phyloP scores from a whole-genome alignment of 176 grass and related monocot genomes.

The Aegilops bicornis region DNA sequence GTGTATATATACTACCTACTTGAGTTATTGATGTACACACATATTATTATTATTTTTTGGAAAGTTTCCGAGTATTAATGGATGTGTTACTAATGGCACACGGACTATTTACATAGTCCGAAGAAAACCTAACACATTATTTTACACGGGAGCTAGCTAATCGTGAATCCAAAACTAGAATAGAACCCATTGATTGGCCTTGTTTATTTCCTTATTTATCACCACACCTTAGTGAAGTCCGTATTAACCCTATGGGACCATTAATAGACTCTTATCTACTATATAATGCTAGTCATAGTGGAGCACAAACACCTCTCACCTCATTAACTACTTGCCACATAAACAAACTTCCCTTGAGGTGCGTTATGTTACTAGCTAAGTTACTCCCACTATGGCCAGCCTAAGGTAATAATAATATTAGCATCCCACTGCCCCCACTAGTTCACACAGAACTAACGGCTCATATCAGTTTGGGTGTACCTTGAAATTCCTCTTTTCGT shows the following conservation, averaged over 20 bases:
- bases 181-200: neutral
- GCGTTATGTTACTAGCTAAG: too few species aligned
- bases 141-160: neutral
- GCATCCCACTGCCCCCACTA: neutral
- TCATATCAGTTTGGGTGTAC: neutral
- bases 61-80: neutral
- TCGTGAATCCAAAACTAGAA: neutral
- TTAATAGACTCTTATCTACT: neutral
- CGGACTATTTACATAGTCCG: neutral
- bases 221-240: neutral
- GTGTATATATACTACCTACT: neutral
- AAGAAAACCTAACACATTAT: neutral
- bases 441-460: neutral
- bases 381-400: too few species aligned
- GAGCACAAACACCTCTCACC: too few species aligned
- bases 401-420: neutral
- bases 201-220: conserved; percentile 2
- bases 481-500: neutral
- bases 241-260: neutral
- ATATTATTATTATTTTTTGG: neutral
- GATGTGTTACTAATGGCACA: neutral
- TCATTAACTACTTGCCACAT: too few species aligned
- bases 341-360: too few species aligned
- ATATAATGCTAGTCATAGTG: too few species aligned
- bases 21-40: neutral